A percentile compares a stretch with the other conserved stretches of the same genome.
phyloP scores from a whole-genome alignment of 345 rosid genomes.

The Citrus inodora region DNA sequence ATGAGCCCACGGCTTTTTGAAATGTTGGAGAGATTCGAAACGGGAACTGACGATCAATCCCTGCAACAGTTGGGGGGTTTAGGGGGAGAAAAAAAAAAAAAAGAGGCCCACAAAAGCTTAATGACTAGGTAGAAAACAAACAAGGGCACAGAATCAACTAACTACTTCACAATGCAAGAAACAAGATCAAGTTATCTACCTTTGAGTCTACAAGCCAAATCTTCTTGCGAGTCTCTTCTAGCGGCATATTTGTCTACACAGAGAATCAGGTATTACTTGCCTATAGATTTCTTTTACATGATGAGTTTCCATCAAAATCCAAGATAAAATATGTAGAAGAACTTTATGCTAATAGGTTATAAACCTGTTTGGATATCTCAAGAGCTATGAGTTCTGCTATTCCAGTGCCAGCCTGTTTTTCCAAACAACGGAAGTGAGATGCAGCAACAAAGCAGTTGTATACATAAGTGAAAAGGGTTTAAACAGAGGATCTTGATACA shows the following conservation, averaged over 20 bases:
- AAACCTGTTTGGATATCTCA: slow-evolving; percentile 86
- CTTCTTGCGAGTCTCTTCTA: slow-evolving; percentile 79
- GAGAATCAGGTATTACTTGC: slow-evolving; percentile 6
- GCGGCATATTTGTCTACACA: slow-evolving; percentile 67
- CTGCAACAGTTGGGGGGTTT: slow-evolving; percentile 26
- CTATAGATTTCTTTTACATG: background rate
- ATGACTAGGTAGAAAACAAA: background rate
- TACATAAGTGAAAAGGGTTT: background rate
- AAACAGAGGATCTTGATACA: background rate
- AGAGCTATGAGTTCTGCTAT: slow-evolving; percentile 93
- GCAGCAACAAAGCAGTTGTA: slow-evolving; percentile 4
- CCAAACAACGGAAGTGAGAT: slow-evolving; percentile 8
- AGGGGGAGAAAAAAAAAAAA: too few relatives aligned
- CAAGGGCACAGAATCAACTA: background rate
- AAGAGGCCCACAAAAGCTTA: slow-evolving; percentile 8
- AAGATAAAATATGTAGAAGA: background rate
- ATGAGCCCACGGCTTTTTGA: slow-evolving; percentile 98
- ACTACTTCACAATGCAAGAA: background rate
- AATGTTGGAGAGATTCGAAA: slow-evolving; percentile 77
- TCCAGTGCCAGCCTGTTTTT: slow-evolving; percentile 93
- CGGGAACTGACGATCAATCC: slow-evolving; percentile 90
- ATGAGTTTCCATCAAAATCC: background rate
- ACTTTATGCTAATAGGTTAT: slow-evolving; percentile 4
- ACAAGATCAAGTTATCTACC: slow-evolving; percentile 38
- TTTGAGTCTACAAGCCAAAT: slow-evolving; percentile 94